Evolutionary conservation across 176 grass and related monocot genomes (phyloP).

Genomic region (Hordeum vulgare): MorexV3_pseudomolecules_assembly NC_058524.1:90095620-90096119

Average conservation of each 20-base stretch:
- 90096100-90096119: constrained; percentile 29
- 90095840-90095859: too few relatives aligned
- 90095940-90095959: background rate
- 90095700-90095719: too few relatives aligned
- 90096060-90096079: background rate
- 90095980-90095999: background rate
- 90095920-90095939: background rate
- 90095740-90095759: too few relatives aligned
- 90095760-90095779: too few relatives aligned
- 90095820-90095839: too few relatives aligned
- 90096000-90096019: constrained; percentile 35
- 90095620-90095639: too few relatives aligned
- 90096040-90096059: background rate
- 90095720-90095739: too few relatives aligned
- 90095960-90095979: background rate
- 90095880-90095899: background rate
- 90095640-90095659: too few relatives aligned
- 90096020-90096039: background rate
- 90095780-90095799: too few relatives aligned
- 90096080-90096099: background rate
- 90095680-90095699: too few relatives aligned
- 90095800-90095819: too few relatives aligned
- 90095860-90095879: background rate
- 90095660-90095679: too few relatives aligned
- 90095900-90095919: background rate